A percentile compares a stretch with the other conserved stretches of the same genome.
Conservation (phyloP, 2,329 filamentous ascomycete species). For the Chaetomiaceae sp. region DNA sequence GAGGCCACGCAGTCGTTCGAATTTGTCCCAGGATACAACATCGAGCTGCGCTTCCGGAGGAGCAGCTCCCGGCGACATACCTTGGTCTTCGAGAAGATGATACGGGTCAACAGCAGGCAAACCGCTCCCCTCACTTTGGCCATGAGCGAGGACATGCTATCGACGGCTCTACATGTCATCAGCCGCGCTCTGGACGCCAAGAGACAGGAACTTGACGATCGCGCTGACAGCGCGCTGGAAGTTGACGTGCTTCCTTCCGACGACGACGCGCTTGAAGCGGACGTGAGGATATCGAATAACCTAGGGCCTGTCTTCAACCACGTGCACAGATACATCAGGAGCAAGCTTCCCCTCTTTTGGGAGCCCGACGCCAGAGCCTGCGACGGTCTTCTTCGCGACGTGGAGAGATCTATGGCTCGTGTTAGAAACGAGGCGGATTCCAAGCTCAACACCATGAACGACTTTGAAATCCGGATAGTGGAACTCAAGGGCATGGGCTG, state of each 20-base stretch:
- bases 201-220: constrained; percentile 36
- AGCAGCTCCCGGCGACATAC: constrained; percentile 31
- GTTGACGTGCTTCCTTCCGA: constrained; percentile 37
- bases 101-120: constrained; percentile 43
- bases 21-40: constrained; percentile 43
- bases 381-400: constrained; percentile 36
- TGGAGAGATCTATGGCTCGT: constrained; percentile 34
- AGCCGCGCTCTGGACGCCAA: constrained; percentile 36
- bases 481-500: constrained; percentile 42
- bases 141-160: constrained; percentile 42
- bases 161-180: constrained; percentile 37
- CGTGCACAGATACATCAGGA: constrained; percentile 37
- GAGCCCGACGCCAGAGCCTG: constrained; percentile 39
- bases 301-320: constrained; percentile 43
- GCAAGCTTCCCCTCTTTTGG: constrained; percentile 41
- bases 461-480: constrained; percentile 43
- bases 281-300: constrained; percentile 43
- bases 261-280: constrained; percentile 40
- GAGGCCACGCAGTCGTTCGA: constrained; percentile 42
- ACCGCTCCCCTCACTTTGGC: constrained; percentile 41
- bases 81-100: constrained; percentile 33
- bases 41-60: constrained; percentile 41
- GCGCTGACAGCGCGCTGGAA: constrained; percentile 29
- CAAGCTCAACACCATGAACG: constrained; percentile 36
- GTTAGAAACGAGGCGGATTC: constrained; percentile 38